Evolutionary conservation across 108 stramenopile genomes (phyloP), one percentile per base, ranked within the genome.

Genomic region (Cylindrotheca fusiformis): DNA sequence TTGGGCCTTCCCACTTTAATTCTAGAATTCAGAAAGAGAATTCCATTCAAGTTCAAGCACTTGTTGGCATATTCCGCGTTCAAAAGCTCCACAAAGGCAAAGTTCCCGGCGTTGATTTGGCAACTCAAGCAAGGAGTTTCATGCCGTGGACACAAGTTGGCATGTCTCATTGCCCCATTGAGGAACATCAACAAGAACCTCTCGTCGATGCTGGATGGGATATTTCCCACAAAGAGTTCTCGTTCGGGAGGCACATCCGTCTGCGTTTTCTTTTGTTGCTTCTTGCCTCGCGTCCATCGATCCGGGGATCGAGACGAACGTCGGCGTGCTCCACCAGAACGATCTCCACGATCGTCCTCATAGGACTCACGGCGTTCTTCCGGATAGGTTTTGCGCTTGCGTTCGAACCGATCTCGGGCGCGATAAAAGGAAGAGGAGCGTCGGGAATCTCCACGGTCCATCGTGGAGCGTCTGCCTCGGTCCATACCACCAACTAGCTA

Each of bases 141-240:
- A 25, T 83, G 68, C 18, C 83, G 76, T 28, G 69, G 55, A 60
- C 89, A 86, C 30, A 92, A 75, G 22, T 76, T 72, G 56, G 88
- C 91, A 27, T 88, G 85, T 51, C 84, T 74, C 94, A 97, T 95
- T 69, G 96, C 96, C 3, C 87, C 95, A 74, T 93, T 95, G 32
- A 97, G 70, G 58, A 95, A 95, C 58, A 89, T 82, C 65, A 89
- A 65, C 50, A 97, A 52, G 20, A 93, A 66, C 44, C 80, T 70
- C 41, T 93, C 88, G 20, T 86, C 85, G 8, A 88, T 90, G 0
- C 85, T 86, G 8, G 91, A 89, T 4, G 95, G 93, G 19, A 92
- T 95, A 60, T 97, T 97, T 24, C 96, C 96, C 3, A 97, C 92
- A 75, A 97, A 97, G 12, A 97, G 69, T 66, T 97, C 96, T 22